phyloP scores from a whole-genome alignment of 2,329 filamentous ascomycete species.

The Uncinocarpus reesii region DNA sequence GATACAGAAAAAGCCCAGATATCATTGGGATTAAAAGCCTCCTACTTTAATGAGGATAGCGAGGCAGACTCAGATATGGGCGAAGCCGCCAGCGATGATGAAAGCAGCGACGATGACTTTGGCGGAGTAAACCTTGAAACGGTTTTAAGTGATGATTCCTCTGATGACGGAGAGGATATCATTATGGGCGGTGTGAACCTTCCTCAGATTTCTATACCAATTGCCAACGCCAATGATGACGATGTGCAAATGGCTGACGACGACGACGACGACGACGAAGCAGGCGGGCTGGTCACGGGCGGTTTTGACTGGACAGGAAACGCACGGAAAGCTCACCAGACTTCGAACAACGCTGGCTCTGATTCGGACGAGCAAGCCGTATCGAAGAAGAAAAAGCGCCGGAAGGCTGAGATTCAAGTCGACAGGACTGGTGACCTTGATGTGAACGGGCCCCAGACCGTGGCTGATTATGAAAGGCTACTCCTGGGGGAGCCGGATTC shows the following conservation, averaged over 20 bases:
- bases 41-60: slow-evolving; percentile 61
- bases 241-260: slow-evolving; percentile 37
- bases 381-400: slow-evolving; percentile 58
- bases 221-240: slow-evolving; percentile 33
- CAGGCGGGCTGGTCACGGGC: slow-evolving; percentile 51
- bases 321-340: slow-evolving; percentile 36
- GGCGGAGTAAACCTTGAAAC: slow-evolving; percentile 25
- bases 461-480: slow-evolving; percentile 86
- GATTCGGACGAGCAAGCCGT: slow-evolving; percentile 39
- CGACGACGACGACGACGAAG: slow-evolving; percentile 23
- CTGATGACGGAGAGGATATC: slow-evolving; percentile 29
- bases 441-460: slow-evolving; percentile 73
- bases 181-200: slow-evolving; percentile 37
- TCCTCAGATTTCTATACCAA: slow-evolving; percentile 28
- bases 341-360: slow-evolving; percentile 19
- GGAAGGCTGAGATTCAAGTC: slow-evolving; percentile 66
- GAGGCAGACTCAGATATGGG: slow-evolving; percentile 40
- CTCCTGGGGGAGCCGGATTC: slow-evolving; percentile 86
- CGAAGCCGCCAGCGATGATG: slow-evolving; percentile 39
- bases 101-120: slow-evolving; percentile 28
- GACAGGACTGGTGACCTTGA: slow-evolving; percentile 91
- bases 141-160: slow-evolving; percentile 29
- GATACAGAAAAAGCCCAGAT: slow-evolving; percentile 66
- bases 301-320: slow-evolving; percentile 84
- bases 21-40: slow-evolving; percentile 85